Percentiles rank a stretch among this genome's conserved stretches.
These are phyloP conservation scores for Fusarium sp. DNA, from an alignment of 2,329 filamentous ascomycete genomes.

Conservation along the genomic window DNA sequence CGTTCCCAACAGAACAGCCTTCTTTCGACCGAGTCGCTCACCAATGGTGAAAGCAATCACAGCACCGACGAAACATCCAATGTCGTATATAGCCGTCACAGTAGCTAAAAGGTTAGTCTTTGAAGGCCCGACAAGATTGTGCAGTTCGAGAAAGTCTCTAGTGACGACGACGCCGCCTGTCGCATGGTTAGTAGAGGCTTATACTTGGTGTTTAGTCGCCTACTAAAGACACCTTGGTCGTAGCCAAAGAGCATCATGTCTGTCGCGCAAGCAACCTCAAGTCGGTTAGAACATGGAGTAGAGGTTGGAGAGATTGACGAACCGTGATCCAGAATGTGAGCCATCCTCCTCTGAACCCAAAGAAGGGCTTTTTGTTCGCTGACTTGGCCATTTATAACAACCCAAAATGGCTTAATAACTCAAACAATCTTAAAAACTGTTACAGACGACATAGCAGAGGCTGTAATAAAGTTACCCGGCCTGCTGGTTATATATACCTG, in stretches of 20 bases:
- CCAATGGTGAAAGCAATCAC: slow-evolving; percentile 29
- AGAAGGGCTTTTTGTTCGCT: slow-evolving; percentile 11
- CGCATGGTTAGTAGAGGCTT: not conserved
- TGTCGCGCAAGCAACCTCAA: slow-evolving; percentile 29
- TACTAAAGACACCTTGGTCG: slow-evolving; percentile 27
- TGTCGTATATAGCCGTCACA: slow-evolving; percentile 34
- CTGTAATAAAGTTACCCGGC: not conserved
- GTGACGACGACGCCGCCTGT: slow-evolving; percentile 34
- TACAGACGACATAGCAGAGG: no score
- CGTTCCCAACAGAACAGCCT: slow-evolving; percentile 24
- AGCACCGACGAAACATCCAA: slow-evolving; percentile 32
- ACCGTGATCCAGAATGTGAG: slow-evolving; percentile 37
- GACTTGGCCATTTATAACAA: not conserved
- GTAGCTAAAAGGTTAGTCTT: slow-evolving; percentile 34
- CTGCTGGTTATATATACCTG: not conserved
- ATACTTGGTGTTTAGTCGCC: not conserved
- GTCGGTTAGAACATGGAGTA: not conserved
- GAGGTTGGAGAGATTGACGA: not conserved
- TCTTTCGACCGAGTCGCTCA: slow-evolving; percentile 28
- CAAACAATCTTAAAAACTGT: not conserved
- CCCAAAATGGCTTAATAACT: no score
- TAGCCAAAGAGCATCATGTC: slow-evolving; percentile 36
- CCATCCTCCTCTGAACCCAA: slow-evolving; percentile 34
- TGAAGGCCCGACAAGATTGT: slow-evolving; percentile 26
- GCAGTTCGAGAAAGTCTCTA: slow-evolving; percentile 26